phyloP scores from a whole-genome alignment of 2,329 filamentous ascomycete species.

The Diaporthe citrichinensis region DNA sequence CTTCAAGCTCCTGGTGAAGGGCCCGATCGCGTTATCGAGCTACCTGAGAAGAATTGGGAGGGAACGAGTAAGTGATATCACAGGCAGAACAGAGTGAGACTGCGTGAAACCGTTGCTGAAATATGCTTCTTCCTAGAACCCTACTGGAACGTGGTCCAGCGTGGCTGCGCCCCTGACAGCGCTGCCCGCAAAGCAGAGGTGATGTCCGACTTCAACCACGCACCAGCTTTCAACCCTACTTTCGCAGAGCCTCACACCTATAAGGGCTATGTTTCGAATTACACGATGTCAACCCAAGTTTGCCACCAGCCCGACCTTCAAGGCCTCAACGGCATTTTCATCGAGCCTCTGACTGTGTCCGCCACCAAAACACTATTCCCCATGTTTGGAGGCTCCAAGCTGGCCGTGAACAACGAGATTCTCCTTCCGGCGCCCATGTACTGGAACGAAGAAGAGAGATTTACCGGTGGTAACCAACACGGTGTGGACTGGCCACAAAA shows the following conservation, averaged over 20 bases:
- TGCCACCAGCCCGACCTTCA: constrained; percentile 77
- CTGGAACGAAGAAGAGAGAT: constrained; percentile 74
- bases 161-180: constrained; percentile 75
- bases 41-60: constrained; percentile 64
- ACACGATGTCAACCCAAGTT: constrained; percentile 71
- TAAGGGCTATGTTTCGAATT: constrained; percentile 74
- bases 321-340: constrained; percentile 75
- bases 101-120: constrained; percentile 1
- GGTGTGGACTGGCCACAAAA: constrained; percentile 73
- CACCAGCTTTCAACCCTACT: constrained; percentile 61
- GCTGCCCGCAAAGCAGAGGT: constrained; percentile 65
- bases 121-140: constrained; percentile 53
- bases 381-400: constrained; percentile 78
- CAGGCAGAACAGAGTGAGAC: not conserved
- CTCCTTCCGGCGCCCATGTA: constrained; percentile 79
- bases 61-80: constrained; percentile 58
- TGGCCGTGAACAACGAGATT: constrained; percentile 79
- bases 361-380: constrained; percentile 72
- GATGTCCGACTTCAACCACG: constrained; percentile 59
- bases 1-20: constrained; percentile 56
- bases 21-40: constrained; percentile 51
- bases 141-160: constrained; percentile 70
- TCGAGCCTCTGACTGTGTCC: constrained; percentile 69
- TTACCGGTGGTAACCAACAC: constrained; percentile 68
- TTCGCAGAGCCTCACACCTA: constrained; percentile 64